A percentile compares a stretch with the other conserved stretches of the same genome.
Evolutionary conservation across 2,329 filamentous ascomycete genomes (phyloP).

Genomic region (Alternaria metachromatica): DNA sequence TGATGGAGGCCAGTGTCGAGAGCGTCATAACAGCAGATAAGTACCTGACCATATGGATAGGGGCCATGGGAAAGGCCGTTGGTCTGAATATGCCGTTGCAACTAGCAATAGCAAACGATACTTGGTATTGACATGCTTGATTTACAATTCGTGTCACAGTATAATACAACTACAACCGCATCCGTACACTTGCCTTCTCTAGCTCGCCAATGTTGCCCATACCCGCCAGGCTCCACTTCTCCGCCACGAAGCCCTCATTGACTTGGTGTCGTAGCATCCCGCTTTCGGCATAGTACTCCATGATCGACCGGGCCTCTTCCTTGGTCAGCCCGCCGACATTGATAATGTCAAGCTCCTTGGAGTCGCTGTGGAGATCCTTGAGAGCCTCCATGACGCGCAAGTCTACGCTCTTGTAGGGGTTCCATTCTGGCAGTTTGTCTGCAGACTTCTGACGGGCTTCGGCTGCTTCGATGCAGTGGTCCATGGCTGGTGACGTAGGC

Average conservation of each 20-base stretch:
- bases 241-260: slow-evolving; percentile 72
- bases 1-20: slow-evolving; percentile 65
- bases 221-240: slow-evolving; percentile 85
- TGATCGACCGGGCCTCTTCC: slow-evolving; percentile 75
- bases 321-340: slow-evolving; percentile 73
- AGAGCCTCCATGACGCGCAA: slow-evolving; percentile 57
- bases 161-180: slow-evolving; percentile 40
- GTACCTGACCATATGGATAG: slow-evolving; percentile 89
- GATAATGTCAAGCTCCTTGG: slow-evolving; percentile 52
- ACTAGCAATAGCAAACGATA: slow-evolving; percentile 50
- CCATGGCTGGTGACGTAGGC: slow-evolving; percentile 68
- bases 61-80: slow-evolving; percentile 81
- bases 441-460: slow-evolving; percentile 51
- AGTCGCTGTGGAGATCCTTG: slow-evolving; percentile 46
- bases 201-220: slow-evolving; percentile 86
- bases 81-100: slow-evolving; percentile 78
- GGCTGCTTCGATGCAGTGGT: slow-evolving; percentile 67
- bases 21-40: slow-evolving; percentile 57
- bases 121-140: slow-evolving; percentile 17
- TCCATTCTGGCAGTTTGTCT: slow-evolving; percentile 50
- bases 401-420: slow-evolving; percentile 62
- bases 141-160: slow-evolving; percentile 25
- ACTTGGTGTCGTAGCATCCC: slow-evolving; percentile 76
- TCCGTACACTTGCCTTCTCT: slow-evolving; percentile 67
- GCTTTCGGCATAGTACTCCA: slow-evolving; percentile 94